Percentiles rank a stretch among this genome's conserved stretches.
phyloP scores from a whole-genome alignment of 163 green algal genomes.

The Trebouxia gelatinosa region DNA sequence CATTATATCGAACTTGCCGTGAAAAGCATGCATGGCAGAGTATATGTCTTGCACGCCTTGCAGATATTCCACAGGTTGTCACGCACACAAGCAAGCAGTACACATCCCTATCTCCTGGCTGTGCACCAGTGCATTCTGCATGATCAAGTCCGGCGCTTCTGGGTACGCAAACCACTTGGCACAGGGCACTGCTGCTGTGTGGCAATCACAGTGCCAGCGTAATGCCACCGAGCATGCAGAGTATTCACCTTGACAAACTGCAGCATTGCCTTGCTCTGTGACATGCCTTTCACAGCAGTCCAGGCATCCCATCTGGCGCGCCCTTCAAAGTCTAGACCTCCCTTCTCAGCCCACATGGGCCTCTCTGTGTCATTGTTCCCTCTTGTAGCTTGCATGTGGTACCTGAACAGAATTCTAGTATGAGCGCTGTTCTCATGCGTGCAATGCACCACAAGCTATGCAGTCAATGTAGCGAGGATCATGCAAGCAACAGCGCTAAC shows the following conservation, averaged over 20 bases:
- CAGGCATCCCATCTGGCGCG: conserved; percentile 79
- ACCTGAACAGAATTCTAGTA: conserved; percentile 26
- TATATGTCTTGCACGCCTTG: too few relatives aligned
- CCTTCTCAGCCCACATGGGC: conserved; percentile 94
- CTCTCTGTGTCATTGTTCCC: conserved; percentile 83
- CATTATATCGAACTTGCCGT: too few relatives aligned
- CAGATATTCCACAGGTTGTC: too few relatives aligned
- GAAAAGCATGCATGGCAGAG: too few relatives aligned
- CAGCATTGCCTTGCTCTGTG: conserved; percentile 65
- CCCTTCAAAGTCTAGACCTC: conserved; percentile 92
- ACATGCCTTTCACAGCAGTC: conserved; percentile 67
- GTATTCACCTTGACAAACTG: conserved; percentile 68
- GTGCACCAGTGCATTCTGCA: too few relatives aligned
- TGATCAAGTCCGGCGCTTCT: too few relatives aligned
- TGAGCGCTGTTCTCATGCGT: neutral
- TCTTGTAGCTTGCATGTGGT: conserved; percentile 63
- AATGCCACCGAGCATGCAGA: too few relatives aligned
- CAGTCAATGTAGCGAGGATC: neutral
- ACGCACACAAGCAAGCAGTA: too few relatives aligned
- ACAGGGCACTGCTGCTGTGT: too few relatives aligned
- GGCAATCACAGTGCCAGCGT: too few relatives aligned
- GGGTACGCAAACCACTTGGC: too few relatives aligned
- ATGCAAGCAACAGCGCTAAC: neutral
- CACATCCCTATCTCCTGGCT: too few relatives aligned
- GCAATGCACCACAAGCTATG: neutral